Conservation (phyloP, 768 basidiomycete species). For the Phallus indusiatus region DNA sequence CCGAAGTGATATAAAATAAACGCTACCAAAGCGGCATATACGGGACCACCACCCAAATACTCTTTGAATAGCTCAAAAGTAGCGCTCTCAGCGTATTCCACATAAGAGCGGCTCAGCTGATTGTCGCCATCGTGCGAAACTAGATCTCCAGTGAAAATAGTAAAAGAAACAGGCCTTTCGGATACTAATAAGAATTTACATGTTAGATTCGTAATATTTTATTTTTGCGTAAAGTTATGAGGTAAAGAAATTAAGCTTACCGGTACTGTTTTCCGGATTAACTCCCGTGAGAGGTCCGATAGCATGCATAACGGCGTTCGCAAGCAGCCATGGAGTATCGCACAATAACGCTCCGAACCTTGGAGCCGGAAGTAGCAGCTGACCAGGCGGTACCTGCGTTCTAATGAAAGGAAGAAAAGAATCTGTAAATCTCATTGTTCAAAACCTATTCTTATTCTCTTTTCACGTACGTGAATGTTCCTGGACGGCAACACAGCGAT, state of each 20-base stretch:
- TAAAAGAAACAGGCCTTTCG: conserved; percentile 8
- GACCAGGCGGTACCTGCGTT: not conserved
- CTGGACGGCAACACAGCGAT: conserved; percentile 16
- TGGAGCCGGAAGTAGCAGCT: conserved; percentile 16
- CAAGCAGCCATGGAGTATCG: conserved; percentile 18
- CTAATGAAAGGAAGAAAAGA: not conserved
- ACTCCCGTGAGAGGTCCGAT: conserved; percentile 18
- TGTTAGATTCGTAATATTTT: no score
- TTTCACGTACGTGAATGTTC: conserved; percentile 1
- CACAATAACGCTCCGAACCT: conserved; percentile 18
- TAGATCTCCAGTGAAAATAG: conserved; percentile 20
- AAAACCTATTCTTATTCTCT: not conserved
- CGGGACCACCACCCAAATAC: conserved; percentile 15
- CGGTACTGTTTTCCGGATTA: conserved; percentile 7
- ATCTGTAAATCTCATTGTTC: not conserved
- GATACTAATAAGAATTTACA: not conserved
- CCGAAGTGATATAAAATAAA: not conserved
- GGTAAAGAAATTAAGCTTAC: not conserved
- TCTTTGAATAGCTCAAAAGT: conserved; percentile 16
- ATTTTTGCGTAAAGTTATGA: no score
- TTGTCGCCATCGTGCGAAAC: conserved; percentile 19
- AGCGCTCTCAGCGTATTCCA: conserved; percentile 8
- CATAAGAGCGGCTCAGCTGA: conserved; percentile 10
- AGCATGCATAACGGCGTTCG: conserved; percentile 17
- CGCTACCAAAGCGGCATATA: conserved; percentile 18